Conservation (phyloP, 1,284 basidiomycete genomes). For the Grifola frondosa region DNA sequence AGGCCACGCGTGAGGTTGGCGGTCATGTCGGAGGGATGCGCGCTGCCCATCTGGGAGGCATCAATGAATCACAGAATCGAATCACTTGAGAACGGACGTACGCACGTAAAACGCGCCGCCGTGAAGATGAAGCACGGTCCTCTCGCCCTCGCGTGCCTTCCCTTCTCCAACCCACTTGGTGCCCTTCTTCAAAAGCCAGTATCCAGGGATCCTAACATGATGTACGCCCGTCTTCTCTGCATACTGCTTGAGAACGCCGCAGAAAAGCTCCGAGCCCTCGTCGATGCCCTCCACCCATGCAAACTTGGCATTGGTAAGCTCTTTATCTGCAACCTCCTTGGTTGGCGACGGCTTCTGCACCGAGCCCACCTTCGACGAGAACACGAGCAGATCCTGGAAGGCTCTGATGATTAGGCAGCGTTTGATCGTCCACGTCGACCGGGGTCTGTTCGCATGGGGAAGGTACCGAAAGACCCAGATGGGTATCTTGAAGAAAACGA, state of each 20-base stretch:
- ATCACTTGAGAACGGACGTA: neutral
- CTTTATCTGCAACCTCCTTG: conserved; percentile 5
- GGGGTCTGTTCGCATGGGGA: neutral
- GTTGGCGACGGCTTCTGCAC: neutral
- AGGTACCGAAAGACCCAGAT: conserved; percentile 11
- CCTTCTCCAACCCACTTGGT: conserved; percentile 14
- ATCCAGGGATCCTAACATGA: conserved; percentile 35
- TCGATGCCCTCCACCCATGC: conserved; percentile 18
- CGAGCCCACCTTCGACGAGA: too few species aligned
- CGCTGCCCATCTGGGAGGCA: conserved; percentile 31
- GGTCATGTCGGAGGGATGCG: conserved; percentile 13
- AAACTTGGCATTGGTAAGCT: conserved; percentile 17
- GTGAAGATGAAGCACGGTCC: conserved; percentile 51
- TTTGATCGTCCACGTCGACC: conserved; percentile 9
- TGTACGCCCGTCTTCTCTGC: conserved; percentile 29
- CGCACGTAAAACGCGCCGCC: conserved; percentile 41
- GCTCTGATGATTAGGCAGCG: conserved; percentile 13
- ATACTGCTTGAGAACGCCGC: conserved; percentile 17
- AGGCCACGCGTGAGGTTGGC: conserved; percentile 19
- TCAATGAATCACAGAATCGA: neutral
- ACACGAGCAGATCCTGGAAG: conserved; percentile 4
- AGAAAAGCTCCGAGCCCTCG: conserved; percentile 10
- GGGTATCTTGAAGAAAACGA: conserved; percentile 9
- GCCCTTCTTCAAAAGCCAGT: conserved; percentile 35
- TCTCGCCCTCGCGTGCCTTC: conserved; percentile 35